phyloP scores from a whole-genome alignment of 108 stramenopile genomes.

The Pelagomonas calceolata region DNA sequence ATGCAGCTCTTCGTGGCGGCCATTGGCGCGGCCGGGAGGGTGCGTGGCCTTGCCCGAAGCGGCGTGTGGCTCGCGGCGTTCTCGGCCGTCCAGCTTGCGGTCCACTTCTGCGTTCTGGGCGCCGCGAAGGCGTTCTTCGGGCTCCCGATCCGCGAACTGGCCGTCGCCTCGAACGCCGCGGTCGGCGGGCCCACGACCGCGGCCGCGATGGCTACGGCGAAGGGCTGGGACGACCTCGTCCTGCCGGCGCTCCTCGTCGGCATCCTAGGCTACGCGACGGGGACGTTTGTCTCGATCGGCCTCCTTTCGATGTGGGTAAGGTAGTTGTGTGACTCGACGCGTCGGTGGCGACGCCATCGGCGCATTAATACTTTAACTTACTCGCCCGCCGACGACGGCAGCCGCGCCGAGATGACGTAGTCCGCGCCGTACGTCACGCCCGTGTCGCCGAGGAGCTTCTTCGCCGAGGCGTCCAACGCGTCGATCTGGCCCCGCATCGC shows the following conservation, averaged over 20 bases:
- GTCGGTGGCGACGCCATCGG: too few species aligned
- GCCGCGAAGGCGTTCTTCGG: slow-evolving; percentile 53
- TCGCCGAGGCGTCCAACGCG: neutral
- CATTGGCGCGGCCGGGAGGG: too few species aligned
- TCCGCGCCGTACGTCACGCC: neutral
- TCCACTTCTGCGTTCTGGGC: slow-evolving; percentile 63
- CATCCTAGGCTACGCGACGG: slow-evolving; percentile 79
- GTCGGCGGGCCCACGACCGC: slow-evolving; percentile 78
- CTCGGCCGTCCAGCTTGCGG: slow-evolving; percentile 58
- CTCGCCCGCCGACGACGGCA: too few species aligned
- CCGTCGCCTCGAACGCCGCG: slow-evolving; percentile 76
- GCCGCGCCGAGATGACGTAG: slow-evolving; percentile 1
- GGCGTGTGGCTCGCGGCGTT: slow-evolving; percentile 74
- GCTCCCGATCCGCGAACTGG: slow-evolving; percentile 56
- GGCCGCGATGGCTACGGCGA: slow-evolving; percentile 84
- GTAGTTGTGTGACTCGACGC: too few species aligned
- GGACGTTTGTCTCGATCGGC: slow-evolving; percentile 67
- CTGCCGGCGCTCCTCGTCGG: slow-evolving; percentile 74
- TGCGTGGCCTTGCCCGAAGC: slow-evolving; percentile 50
- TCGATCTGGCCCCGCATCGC: neutral
- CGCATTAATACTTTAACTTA: too few species aligned
- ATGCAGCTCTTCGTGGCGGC: too few species aligned
- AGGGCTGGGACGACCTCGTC: slow-evolving; percentile 71
- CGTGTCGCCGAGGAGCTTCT: neutral
- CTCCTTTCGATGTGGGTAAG: too few species aligned